Base-by-base conservation (phyloP, 2,329 filamentous ascomycete species). In the Metarhizium anisopliae region DNA sequence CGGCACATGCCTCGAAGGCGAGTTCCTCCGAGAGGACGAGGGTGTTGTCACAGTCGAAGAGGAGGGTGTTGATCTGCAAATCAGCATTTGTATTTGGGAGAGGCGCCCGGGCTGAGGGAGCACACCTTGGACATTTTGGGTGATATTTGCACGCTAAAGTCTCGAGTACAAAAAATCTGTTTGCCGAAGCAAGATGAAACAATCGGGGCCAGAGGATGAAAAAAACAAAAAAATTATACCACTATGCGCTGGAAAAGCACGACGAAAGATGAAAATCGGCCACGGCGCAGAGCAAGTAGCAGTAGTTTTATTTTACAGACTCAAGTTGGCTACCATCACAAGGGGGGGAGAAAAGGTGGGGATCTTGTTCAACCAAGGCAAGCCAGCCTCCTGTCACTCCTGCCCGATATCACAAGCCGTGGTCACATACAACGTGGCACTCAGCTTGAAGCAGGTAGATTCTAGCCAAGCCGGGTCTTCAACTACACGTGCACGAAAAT, bases 11-110 rank as follows among this genome's bases (percentile, higher is more conserved):
- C 75, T 93, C 89, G 71, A 96, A 95, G 69, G 91, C 91, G 64
- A 95, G 81, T 67, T 89, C 85, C 77, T 96, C 92, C 55, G 90
- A 95, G 65, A 94, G 84, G 70, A 94, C 90, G 70, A 96, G 89
- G 61, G 91, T 96, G 81, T 96, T 96, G 82, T 96, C 82, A 73
- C 82, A 85, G 72, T 90, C 87, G 71, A 90, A 87, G 64, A 90
- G 80, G 67, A 90, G 76, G 61, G 86, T 81, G 56, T 78, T 88
- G 73, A 89, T 86, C 70, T 73, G 45, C 6, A 30, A 30, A 30
- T 49, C 13, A 49, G 45, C 25, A 49, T 30, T 25, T 6, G 14
- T 40, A 16, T 51, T 20, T 36, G 4, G n/a, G 29, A 38, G 14
- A 7, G 50, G 14, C 16, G 42, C 18, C 20, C n/a, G n/a, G 16